Evolutionary conservation across 2,329 filamentous ascomycete species (phyloP).

Genomic region (Chrysosporium keratinophilum): DNA sequence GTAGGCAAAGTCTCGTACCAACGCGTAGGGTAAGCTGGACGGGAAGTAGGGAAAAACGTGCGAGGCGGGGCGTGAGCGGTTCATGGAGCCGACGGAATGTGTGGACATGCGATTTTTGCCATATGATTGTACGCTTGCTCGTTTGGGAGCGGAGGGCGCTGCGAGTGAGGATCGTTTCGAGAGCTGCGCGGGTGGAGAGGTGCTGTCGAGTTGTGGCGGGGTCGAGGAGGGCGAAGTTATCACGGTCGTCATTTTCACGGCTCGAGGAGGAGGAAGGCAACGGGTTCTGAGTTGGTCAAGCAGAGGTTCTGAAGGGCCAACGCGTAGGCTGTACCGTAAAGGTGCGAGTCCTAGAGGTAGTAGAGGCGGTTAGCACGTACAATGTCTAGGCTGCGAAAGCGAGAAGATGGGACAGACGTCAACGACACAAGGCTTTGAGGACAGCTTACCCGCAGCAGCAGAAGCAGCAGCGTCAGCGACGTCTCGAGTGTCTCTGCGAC

Average conservation of each 20-base stretch:
- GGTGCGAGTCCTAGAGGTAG: not conserved
- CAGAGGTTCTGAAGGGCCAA: not conserved
- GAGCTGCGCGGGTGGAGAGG: constrained; percentile 23
- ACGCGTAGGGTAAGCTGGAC: constrained; percentile 75
- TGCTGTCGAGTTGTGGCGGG: constrained; percentile 22
- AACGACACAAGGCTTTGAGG: not conserved
- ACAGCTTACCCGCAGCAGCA: not conserved
- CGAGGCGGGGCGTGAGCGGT: constrained; percentile 68
- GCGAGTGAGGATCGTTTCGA: constrained; percentile 38
- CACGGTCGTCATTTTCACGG: constrained; percentile 25
- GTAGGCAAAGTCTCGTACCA: constrained; percentile 94
- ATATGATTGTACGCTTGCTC: constrained; percentile 56
- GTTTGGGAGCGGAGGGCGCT: constrained; percentile 44
- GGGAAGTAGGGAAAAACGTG: constrained; percentile 72
- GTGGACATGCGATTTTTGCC: constrained; percentile 74
- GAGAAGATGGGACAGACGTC: not conserved
- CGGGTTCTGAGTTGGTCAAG: not conserved
- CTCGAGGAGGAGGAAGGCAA: not conserved
- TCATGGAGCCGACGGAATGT: constrained; percentile 56
- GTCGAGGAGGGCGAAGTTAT: constrained; percentile 30
- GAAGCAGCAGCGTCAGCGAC: not conserved
- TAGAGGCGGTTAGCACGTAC: not conserved
- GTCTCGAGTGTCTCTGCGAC: not conserved
- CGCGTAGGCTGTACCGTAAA: not conserved
- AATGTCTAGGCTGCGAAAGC: not conserved